phyloP scores from a whole-genome alignment of 345 rosid species.

The Boechera divaricarpa region DNA sequence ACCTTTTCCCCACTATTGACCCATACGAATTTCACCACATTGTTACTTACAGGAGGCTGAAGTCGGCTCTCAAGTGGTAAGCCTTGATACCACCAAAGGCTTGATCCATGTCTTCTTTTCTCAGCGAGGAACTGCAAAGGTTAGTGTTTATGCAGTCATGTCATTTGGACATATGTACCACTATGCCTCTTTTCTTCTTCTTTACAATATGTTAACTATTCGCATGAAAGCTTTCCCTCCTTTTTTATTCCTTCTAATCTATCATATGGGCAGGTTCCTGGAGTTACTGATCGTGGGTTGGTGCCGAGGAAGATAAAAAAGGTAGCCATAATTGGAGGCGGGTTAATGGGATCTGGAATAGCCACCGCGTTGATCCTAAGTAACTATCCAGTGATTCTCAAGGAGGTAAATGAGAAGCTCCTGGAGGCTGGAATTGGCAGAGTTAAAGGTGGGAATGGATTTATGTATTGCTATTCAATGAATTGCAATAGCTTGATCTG shows the following conservation, averaged over 20 bases:
- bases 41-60: constrained; percentile 70
- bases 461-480: constrained; percentile 27
- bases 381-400: constrained; percentile 81
- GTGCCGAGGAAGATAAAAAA: constrained; percentile 71
- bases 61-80: constrained; percentile 61
- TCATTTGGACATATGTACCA: constrained; percentile 15
- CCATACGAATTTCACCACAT: constrained; percentile 3
- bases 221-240: neutral
- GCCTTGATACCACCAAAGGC: constrained; percentile 77
- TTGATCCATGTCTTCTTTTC: constrained; percentile 91
- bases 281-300: constrained; percentile 80
- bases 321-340: constrained; percentile 95
- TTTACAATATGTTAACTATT: constrained; percentile 8
- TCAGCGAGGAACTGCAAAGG: constrained; percentile 90
- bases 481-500: constrained; percentile 35
- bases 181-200: constrained; percentile 2
- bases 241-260: constrained; percentile 8
- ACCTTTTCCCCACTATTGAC: constrained; percentile 6
- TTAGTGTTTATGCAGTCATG: constrained; percentile 36
- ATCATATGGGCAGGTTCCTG: constrained; percentile 69
- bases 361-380: constrained; percentile 87
- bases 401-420: constrained; percentile 89
- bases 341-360: constrained; percentile 98
- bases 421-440: constrained; percentile 86
- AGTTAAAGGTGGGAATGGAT: constrained; percentile 65